Percentiles rank a stretch among this genome's conserved stretches.
Conservation (phyloP, 2,329 filamentous ascomycete genomes). For the Penicillium hordei region DNA sequence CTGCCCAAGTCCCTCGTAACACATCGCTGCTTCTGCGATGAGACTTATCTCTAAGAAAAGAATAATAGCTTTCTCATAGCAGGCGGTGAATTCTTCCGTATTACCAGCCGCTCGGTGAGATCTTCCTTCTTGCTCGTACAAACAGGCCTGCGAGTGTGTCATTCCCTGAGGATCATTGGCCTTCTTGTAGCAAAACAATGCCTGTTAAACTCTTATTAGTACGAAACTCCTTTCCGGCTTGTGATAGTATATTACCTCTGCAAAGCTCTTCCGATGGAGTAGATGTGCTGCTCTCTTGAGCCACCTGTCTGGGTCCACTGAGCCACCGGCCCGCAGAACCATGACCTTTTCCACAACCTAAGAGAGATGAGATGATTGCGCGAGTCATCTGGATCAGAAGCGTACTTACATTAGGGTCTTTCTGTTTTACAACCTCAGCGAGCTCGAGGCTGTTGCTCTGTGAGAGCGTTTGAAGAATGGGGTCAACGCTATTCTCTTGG, state of each 20-base stretch:
- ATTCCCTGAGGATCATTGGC: conserved; percentile 14
- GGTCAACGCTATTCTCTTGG: conserved; percentile 6
- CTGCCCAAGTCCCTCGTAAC: conserved; percentile 16
- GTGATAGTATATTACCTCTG: conserved; percentile 15
- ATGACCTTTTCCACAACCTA: conserved; percentile 17
- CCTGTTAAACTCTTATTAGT: conserved; percentile 2
- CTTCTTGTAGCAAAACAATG: conserved; percentile 19
- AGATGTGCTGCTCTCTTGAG: conserved; percentile 20
- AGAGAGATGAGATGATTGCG: background rate
- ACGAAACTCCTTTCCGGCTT: too few relatives aligned
- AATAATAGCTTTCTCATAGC: conserved; percentile 12
- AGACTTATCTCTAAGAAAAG: conserved; percentile 11
- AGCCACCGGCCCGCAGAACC: conserved; percentile 21
- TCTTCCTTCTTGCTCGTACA: conserved; percentile 17
- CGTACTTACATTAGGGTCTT: conserved; percentile 9
- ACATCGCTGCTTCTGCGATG: conserved; percentile 8
- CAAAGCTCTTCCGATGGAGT: conserved; percentile 23
- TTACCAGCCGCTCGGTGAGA: conserved; percentile 7
- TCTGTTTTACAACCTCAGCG: conserved; percentile 18
- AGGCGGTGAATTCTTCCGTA: conserved; percentile 5
- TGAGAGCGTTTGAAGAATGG: conserved; percentile 18
- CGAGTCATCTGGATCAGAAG: background rate
- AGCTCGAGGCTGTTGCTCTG: conserved; percentile 3
- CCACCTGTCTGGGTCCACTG: conserved; percentile 24
- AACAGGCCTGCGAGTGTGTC: conserved; percentile 11